These are phyloP conservation scores for Acrodontium crateriforme DNA, from an alignment of 2,329 filamentous ascomycete species.

Conservation along the genomic window DNA sequence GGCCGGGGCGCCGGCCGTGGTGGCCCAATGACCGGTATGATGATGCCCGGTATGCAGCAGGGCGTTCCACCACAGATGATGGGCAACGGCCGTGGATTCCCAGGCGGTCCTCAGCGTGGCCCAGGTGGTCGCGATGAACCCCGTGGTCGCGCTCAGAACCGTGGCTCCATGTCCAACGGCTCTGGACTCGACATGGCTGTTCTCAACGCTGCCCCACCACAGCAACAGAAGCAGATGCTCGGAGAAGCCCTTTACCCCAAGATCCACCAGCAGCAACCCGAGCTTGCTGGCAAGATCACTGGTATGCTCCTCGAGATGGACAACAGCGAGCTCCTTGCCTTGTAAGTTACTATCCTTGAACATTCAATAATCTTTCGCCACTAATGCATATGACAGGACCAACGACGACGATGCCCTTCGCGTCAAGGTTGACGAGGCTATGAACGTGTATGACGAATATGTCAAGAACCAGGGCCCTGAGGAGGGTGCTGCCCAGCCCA, in stretches of 20 bases:
- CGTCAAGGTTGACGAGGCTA: conserved; percentile 92
- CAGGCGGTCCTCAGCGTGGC: conserved; percentile 20
- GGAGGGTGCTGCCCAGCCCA: conserved; percentile 12
- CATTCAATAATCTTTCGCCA: conserved; percentile 5
- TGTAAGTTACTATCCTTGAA: conserved; percentile 53
- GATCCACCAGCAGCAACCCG: conserved; percentile 87
- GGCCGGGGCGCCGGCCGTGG: conserved; percentile 56
- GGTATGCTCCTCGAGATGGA: conserved; percentile 99
- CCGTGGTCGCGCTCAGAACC: conserved; percentile 25
- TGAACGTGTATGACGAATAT: conserved; percentile 96
- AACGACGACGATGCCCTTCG: conserved; percentile 80
- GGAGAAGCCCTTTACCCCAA: conserved; percentile 98
- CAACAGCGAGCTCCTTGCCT: conserved; percentile 79
- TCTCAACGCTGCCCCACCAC: conserved; percentile 42
- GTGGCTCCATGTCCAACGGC: conserved; percentile 11
- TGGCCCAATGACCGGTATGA: conserved; percentile 55
- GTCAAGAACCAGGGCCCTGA: conserved; percentile 61
- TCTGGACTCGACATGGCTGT: conserved; percentile 36
- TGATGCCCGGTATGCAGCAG: conserved; percentile 39
- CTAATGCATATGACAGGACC: conserved; percentile 45
- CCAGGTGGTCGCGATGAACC: conserved; percentile 25
- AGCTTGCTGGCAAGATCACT: conserved; percentile 96
- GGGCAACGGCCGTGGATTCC: conserved; percentile 27
- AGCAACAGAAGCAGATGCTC: conserved; percentile 96
- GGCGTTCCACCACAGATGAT: conserved; percentile 50